Base-by-base conservation (phyloP, 257 asterid species). In the Primulina eburnea region DNA sequence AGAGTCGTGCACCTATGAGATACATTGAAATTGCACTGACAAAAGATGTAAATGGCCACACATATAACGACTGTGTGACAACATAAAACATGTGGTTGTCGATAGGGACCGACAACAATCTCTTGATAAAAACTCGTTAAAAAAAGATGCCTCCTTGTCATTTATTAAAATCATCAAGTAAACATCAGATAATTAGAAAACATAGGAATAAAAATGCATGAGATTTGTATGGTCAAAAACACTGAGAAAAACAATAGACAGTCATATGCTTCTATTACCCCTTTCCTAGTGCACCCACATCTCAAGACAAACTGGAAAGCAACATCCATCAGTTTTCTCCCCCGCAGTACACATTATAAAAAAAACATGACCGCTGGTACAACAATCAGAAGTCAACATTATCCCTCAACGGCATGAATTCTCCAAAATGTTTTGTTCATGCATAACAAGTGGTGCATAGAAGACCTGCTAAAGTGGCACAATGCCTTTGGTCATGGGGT, bases 11-110 rank as follows among this genome's bases (percentile, higher is more conserved):
- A 65, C 55, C 71, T 52, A 16, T 33, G 5, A 8, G 11, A 34
- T 16, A 60, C 5, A 16, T 66, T 35, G 40, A 65, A 5, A 43
- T 53, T 30, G 43, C 56, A 30, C 59, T 64, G 60, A 72, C 52
- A 24, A 26, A 4, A 71, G 38, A 68, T 52, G 67, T 21, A 55
- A 32, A 34, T 50, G 2, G n/a, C 57, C 56, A 64, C 30, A 38
- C 62, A 62, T 21, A 18, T 60, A 21, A 66, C 33, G 33, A 60
- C 65, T 18, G 62, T 28, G 71, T 67, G 61, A 52, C 29, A 50
- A 24, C n/a, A 40, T 40, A 47, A 78, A 52, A 62, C 60, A 59
- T 65, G 29, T 21, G 24, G 24, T 53, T 34, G 29, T 17, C n/a
- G 21, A 24, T 10, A 66, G 62, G 56, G 32, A 53, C 33, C 24